Conservation (phyloP, 163 green algal genomes). For the Scenedesmus sp. region DNA sequence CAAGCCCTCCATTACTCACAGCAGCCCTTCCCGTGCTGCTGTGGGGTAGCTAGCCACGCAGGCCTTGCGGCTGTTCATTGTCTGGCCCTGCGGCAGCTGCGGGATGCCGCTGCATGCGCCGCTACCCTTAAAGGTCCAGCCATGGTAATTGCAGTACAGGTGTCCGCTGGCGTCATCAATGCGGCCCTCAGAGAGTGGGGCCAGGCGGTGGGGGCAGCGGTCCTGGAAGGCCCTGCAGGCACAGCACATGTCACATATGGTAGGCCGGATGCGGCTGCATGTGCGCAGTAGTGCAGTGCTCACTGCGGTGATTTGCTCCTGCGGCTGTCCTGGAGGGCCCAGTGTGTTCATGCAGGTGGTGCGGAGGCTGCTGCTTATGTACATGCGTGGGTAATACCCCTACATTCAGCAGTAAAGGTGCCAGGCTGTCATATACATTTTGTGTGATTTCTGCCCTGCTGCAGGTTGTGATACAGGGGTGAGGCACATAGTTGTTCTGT, state of each 20-base stretch:
- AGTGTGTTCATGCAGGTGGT: background rate
- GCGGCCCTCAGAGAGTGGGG: slow-evolving; percentile 47
- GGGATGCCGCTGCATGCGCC: slow-evolving; percentile 34
- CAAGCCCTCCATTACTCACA: background rate
- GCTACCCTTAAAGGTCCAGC: slow-evolving; percentile 32
- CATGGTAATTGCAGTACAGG: slow-evolving; percentile 56
- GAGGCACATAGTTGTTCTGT: too few species aligned
- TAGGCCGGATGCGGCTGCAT: background rate
- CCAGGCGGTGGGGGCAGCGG: slow-evolving; percentile 46
- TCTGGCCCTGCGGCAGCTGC: slow-evolving; percentile 5
- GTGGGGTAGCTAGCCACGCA: slow-evolving; percentile 19
- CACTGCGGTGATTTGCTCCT: background rate
- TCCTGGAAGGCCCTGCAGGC: slow-evolving; percentile 37
- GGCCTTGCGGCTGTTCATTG: background rate
- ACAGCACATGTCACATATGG: background rate
- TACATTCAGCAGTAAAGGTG: too few species aligned
- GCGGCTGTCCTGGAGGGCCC: background rate
- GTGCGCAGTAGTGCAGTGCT: too few species aligned
- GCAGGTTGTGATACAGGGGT: too few species aligned
- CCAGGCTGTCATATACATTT: too few species aligned
- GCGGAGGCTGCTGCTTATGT: background rate
- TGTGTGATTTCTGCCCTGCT: too few species aligned
- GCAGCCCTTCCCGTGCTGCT: background rate
- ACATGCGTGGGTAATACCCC: too few species aligned
- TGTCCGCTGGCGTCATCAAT: slow-evolving; percentile 40